Percentiles rank a stretch among this genome's conserved stretches.
Evolutionary conservation across 2,329 filamentous ascomycete genomes (phyloP).

Genomic region (Neofusicoccum umdonicola): DNA sequence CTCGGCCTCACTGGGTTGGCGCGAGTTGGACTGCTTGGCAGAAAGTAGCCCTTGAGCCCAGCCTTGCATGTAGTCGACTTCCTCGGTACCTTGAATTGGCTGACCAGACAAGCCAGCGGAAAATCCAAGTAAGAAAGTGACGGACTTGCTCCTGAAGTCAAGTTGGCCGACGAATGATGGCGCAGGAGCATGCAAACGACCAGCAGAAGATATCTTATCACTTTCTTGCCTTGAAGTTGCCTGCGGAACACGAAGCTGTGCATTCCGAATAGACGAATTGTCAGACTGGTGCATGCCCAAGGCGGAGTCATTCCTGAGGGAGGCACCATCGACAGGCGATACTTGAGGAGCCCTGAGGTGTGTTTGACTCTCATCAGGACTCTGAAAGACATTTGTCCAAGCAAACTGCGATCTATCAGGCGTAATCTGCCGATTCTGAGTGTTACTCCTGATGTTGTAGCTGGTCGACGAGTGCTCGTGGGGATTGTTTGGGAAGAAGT

Average conservation of each 20-base stretch:
- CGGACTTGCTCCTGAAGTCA: constrained; percentile 12
- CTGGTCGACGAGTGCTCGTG: constrained; percentile 22
- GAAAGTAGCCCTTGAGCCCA: constrained; percentile 5
- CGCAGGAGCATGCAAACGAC: background rate
- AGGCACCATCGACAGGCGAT: background rate
- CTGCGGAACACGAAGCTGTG: constrained; percentile 23
- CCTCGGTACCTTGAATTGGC: background rate
- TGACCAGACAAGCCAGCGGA: constrained; percentile 9
- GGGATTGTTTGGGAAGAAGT: constrained; percentile 42
- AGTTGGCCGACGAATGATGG: background rate
- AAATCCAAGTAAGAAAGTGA: background rate
- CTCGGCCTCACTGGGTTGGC: background rate
- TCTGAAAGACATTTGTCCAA: constrained; percentile 23
- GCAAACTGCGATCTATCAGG: constrained; percentile 26
- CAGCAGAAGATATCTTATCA: background rate
- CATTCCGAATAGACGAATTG: background rate
- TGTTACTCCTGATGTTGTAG: constrained; percentile 1
- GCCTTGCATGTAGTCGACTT: constrained; percentile 13
- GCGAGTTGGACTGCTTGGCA: constrained; percentile 2
- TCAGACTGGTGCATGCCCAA: background rate
- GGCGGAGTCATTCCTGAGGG: background rate
- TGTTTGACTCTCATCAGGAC: constrained; percentile 2
- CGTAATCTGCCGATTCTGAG: background rate
- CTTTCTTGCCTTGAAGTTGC: background rate
- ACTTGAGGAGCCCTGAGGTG: constrained; percentile 14